Percentiles rank a stretch among this genome's conserved stretches.
Conservation (phyloP, 2,329 filamentous ascomycete species). For the Alternaria sp. region DNA sequence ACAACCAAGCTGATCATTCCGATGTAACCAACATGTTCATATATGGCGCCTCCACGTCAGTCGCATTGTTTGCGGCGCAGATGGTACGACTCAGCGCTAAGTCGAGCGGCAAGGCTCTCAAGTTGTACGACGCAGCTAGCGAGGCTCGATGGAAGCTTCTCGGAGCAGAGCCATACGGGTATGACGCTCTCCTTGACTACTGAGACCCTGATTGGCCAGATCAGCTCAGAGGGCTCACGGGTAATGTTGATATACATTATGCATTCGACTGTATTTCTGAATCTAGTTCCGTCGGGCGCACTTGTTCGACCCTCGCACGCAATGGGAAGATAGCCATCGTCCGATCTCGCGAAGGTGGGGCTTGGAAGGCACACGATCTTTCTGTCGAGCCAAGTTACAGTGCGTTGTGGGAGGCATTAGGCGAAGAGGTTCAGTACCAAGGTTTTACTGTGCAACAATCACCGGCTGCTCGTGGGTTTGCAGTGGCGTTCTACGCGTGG, state of each 20-base stretch:
- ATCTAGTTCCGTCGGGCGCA: slow-evolving; percentile 42
- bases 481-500: slow-evolving; percentile 52
- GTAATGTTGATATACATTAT: slow-evolving; percentile 45
- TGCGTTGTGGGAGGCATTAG: slow-evolving; percentile 56
- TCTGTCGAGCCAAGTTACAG: slow-evolving; percentile 48
- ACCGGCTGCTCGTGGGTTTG: slow-evolving; percentile 29
- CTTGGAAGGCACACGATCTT: slow-evolving; percentile 32
- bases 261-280: slow-evolving; percentile 56
- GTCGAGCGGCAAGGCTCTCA: neutral
- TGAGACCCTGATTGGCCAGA: neutral
- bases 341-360: slow-evolving; percentile 40
- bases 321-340: slow-evolving; percentile 39
- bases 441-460: slow-evolving; percentile 36
- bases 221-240: neutral
- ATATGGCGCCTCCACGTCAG: slow-evolving; percentile 48
- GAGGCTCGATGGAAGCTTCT: slow-evolving; percentile 36
- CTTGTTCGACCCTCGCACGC: slow-evolving; percentile 37
- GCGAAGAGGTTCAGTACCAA: slow-evolving; percentile 54
- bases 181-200: neutral
- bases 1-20: neutral
- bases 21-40: slow-evolving; percentile 37
- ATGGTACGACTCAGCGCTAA: slow-evolving; percentile 33
- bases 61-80: slow-evolving; percentile 47
- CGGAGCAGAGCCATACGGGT: slow-evolving; percentile 44
- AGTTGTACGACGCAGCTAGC: neutral